phyloP scores from a whole-genome alignment of 1,284 basidiomycete species.

The Kwoniella shivajii region DNA sequence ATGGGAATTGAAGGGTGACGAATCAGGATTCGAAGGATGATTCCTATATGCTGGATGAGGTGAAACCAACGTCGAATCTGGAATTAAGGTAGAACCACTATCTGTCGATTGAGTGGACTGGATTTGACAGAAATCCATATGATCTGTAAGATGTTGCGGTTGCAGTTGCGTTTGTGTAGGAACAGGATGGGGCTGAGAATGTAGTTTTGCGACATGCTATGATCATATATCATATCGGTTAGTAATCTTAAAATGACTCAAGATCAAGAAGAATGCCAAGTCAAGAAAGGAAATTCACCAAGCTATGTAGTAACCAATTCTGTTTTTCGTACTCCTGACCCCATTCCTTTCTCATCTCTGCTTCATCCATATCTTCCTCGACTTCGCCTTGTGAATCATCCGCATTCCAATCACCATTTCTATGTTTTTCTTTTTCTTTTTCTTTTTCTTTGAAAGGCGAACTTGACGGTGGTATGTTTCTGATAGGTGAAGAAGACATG shows the following conservation, averaged over 20 bases:
- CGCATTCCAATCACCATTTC: background rate
- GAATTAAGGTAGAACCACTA: background rate
- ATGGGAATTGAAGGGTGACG: slow-evolving; percentile 15
- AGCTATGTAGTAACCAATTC: slow-evolving; percentile 33
- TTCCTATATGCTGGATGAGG: slow-evolving; percentile 6
- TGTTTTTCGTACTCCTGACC: slow-evolving; percentile 36
- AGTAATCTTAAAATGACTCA: background rate
- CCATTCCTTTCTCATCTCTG: slow-evolving; percentile 39
- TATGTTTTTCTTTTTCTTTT: background rate
- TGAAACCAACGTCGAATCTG: background rate
- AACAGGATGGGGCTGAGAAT: background rate
- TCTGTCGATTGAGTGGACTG: background rate
- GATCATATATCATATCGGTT: background rate
- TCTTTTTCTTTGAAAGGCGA: slow-evolving; percentile 27
- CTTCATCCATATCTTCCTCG: slow-evolving; percentile 22
- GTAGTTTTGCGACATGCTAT: slow-evolving; percentile 10
- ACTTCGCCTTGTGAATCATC: slow-evolving; percentile 1
- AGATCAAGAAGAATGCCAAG: background rate
- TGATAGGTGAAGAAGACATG: slow-evolving; percentile 42
- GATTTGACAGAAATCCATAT: background rate
- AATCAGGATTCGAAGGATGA: slow-evolving; percentile 12
- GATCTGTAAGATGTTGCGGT: background rate
- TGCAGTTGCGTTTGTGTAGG: background rate
- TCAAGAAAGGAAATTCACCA: slow-evolving; percentile 19
- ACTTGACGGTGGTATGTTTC: slow-evolving; percentile 30